These are phyloP conservation scores for Ogataea salicorniae DNA, from an alignment of 805 yeast species.

Conservation along the genomic window DNA sequence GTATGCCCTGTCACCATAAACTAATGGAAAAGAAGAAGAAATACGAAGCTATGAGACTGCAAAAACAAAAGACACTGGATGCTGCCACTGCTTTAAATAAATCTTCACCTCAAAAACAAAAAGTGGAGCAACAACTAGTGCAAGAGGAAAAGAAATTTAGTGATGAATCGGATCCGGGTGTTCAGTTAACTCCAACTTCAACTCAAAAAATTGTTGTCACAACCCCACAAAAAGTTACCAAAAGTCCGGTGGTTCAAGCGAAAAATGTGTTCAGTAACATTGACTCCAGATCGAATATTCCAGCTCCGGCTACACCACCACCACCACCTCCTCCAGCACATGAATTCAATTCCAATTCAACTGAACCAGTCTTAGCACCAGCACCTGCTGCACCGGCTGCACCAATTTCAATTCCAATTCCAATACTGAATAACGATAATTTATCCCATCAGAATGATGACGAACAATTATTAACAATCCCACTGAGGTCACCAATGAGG, in stretches of 20 bases:
- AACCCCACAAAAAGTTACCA: slow-evolving; percentile 12
- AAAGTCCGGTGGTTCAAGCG: slow-evolving; percentile 7
- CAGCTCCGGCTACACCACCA: neutral
- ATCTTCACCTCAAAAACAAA: slow-evolving; percentile 2
- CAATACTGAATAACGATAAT: neutral
- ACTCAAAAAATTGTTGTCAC: slow-evolving; percentile 11
- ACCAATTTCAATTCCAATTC: neutral
- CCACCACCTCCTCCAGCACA: neutral
- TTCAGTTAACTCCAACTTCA: slow-evolving; percentile 7
- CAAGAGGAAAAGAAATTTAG: neutral
- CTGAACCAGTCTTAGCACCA: neutral
- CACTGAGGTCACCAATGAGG: slow-evolving; percentile 30
- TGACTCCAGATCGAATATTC: no score
- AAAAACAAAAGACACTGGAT: slow-evolving; percentile 23
- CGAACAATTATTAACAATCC: slow-evolving; percentile 23
- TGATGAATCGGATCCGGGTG: slow-evolving; percentile 10
- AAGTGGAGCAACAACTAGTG: neutral
- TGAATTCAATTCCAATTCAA: neutral
- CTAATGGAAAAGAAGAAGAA: slow-evolving; percentile 69
- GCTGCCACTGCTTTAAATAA: slow-evolving; percentile 2
- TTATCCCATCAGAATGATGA: slow-evolving; percentile 4
- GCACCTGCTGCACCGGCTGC: neutral
- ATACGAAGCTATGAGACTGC: slow-evolving; percentile 38
- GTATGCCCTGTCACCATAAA: slow-evolving; percentile 88
- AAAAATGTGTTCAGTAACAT: neutral